These are phyloP conservation scores for Chenopodium formosanum DNA, from an alignment of 148 eudicot species.

Conservation along the genomic window DNA sequence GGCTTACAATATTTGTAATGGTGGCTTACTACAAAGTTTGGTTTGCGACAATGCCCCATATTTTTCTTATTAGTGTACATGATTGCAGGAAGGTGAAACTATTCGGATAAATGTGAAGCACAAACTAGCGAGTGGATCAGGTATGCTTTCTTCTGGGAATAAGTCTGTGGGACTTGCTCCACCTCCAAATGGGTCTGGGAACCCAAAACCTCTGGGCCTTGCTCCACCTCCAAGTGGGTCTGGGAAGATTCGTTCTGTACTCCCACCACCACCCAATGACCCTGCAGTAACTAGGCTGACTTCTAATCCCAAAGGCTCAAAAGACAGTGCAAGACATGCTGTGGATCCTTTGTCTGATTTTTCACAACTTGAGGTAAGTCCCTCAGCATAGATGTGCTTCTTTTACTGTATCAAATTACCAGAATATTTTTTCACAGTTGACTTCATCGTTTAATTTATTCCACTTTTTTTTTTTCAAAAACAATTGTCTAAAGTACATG, in stretches of 20 bases:
- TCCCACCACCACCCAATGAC: constrained; percentile 99
- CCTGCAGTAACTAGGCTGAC: constrained; percentile 69
- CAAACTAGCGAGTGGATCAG: constrained; percentile 72
- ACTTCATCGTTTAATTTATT: not conserved
- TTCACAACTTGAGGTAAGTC: constrained; percentile 79
- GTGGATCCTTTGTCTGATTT: constrained; percentile 78
- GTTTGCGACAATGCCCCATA: not conserved
- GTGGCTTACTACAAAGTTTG: not conserved
- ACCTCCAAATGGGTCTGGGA: constrained; percentile 33
- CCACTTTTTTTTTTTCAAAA: no score
- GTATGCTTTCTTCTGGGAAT: constrained; percentile 82
- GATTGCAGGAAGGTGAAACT: constrained; percentile 93
- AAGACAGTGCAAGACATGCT: constrained; percentile 35
- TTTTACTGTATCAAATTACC: not conserved
- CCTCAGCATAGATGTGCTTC: constrained; percentile 12
- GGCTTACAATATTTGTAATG: not conserved
- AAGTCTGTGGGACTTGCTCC: constrained; percentile 44
- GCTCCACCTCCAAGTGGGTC: constrained; percentile 75
- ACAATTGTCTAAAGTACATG: no score
- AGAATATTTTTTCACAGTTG: not conserved
- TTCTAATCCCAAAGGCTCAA: constrained; percentile 41
- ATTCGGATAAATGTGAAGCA: constrained; percentile 94
- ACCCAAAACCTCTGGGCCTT: constrained; percentile 62
- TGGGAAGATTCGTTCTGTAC: constrained; percentile 68
- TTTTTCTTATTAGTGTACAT: not conserved